Evolutionary conservation across 2,329 filamentous ascomycete genomes (phyloP).

Genomic region (Colletotrichum caudatum): DNA sequence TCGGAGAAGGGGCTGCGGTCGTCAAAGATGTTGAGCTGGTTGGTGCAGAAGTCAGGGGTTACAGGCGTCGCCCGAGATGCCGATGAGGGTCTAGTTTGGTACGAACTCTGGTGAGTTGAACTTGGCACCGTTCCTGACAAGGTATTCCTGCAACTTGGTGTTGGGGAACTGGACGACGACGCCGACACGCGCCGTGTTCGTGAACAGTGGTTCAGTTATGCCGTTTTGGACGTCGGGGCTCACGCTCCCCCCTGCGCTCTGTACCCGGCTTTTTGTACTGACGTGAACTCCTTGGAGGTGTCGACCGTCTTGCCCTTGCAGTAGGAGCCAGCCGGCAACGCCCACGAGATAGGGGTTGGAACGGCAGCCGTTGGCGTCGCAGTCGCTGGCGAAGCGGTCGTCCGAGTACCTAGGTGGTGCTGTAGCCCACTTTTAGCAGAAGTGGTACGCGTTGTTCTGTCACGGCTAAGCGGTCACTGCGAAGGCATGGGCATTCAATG

Average conservation of each 20-base stretch:
- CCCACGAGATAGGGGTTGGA: conserved; percentile 75
- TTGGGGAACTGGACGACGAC: conserved; percentile 71
- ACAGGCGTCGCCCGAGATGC: conserved; percentile 59
- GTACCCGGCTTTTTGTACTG: conserved; percentile 5
- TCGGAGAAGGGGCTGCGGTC: conserved; percentile 63
- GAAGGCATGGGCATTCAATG: conserved; percentile 68
- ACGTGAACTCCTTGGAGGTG: conserved; percentile 66
- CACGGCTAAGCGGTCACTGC: conserved; percentile 70
- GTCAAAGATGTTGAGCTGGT: conserved; percentile 66
- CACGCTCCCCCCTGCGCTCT: background rate
- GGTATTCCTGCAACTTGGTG: conserved; percentile 68
- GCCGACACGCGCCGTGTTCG: conserved; percentile 47
- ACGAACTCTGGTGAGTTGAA: no score
- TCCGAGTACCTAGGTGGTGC: conserved; percentile 60
- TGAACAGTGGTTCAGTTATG: background rate
- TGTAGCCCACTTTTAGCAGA: conserved; percentile 54
- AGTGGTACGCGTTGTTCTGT: conserved; percentile 55
- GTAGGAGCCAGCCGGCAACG: conserved; percentile 68
- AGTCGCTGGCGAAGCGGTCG: conserved; percentile 67
- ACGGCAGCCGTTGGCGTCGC: conserved; percentile 75
- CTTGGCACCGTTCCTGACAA: conserved; percentile 69
- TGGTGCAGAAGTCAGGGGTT: conserved; percentile 68
- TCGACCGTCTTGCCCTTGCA: conserved; percentile 68
- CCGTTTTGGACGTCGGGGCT: background rate
- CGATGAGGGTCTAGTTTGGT: conserved; percentile 50